A percentile compares a stretch with the other conserved stretches of the same genome.
Evolutionary conservation across 2,329 filamentous ascomycete species (phyloP).

Genomic region (Claviceps pusilla): DNA sequence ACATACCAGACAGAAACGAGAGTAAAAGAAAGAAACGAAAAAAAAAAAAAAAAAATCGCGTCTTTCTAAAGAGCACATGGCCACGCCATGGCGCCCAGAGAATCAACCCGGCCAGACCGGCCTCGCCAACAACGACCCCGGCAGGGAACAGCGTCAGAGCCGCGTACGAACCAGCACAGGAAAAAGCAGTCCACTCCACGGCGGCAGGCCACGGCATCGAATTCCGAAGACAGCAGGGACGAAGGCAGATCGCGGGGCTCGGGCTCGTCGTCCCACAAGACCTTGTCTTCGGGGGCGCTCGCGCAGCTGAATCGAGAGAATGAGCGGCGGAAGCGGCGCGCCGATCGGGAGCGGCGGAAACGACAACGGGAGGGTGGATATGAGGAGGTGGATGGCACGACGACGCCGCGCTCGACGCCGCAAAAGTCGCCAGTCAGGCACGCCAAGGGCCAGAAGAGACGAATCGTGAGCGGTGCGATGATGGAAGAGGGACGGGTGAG

Average conservation of each 20-base stretch:
- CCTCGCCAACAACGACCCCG: constrained; percentile 15
- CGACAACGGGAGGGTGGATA: constrained; percentile 5
- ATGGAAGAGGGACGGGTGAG: constrained; percentile 49
- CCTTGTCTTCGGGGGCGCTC: constrained; percentile 39
- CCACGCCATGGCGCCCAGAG: constrained; percentile 4
- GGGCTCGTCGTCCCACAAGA: constrained; percentile 9
- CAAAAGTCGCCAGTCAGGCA: constrained; percentile 18
- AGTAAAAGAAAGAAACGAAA: too few relatives aligned
- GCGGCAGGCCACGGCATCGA: constrained; percentile 15
- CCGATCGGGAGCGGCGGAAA: constrained; percentile 17
- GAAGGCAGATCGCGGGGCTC: constrained; percentile 10
- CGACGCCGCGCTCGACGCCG: constrained; percentile 1
- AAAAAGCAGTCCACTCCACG: constrained; percentile 20
- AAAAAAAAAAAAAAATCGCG: not conserved
- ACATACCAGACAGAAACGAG: not conserved
- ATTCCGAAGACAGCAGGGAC: constrained; percentile 18
- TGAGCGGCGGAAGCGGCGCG: constrained; percentile 31
- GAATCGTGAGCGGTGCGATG: constrained; percentile 55
- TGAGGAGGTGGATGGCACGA: not conserved
- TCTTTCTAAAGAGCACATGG: not conserved
- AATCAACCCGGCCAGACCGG: constrained; percentile 5
- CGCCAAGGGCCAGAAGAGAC: constrained; percentile 32
- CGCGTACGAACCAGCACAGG: constrained; percentile 21
- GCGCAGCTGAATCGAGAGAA: constrained; percentile 52
- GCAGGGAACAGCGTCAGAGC: constrained; percentile 12